A percentile compares a stretch with the other conserved stretches of the same genome.
phyloP scores from a whole-genome alignment of 805 yeast species.

The Suhomyces xylopsoci region DNA sequence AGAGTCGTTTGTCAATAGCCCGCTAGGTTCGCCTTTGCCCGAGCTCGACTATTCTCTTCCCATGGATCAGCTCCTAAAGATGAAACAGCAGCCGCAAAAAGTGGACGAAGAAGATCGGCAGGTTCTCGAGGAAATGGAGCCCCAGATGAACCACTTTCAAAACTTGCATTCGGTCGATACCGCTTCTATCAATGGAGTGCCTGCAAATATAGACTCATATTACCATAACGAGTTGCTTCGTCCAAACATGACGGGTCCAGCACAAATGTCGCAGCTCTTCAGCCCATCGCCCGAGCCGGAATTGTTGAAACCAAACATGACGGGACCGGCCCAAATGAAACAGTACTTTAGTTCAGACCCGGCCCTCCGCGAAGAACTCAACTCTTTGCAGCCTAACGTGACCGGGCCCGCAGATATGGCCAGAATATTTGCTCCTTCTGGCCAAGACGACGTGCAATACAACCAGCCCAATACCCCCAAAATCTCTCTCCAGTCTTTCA shows the following conservation, averaged over 20 bases:
- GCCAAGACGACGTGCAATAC: conserved; percentile 3
- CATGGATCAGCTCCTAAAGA: conserved; percentile 66
- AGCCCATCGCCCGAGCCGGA: conserved; percentile 21
- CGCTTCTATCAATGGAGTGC: conserved; percentile 68
- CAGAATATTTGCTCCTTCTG: conserved; percentile 21
- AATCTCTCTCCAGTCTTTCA: conserved; percentile 37
- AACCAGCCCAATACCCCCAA: conserved; percentile 18
- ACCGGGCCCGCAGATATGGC: conserved; percentile 38
- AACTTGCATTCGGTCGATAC: conserved; percentile 73
- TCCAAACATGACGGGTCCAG: conserved; percentile 49
- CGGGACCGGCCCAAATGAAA: conserved; percentile 45
- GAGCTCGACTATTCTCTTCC: conserved; percentile 62
- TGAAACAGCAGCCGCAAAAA: conserved; percentile 19
- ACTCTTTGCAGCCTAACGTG: conserved; percentile 24
- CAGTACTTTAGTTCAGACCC: conserved; percentile 10
- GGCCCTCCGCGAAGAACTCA: conserved; percentile 6
- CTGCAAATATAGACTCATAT: conserved; percentile 49
- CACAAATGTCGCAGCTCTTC: conserved; percentile 36
- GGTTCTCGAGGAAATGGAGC: conserved; percentile 69
- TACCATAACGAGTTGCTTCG: conserved; percentile 29
- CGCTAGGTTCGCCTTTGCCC: conserved; percentile 22
- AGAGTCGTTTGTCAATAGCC: conserved; percentile 15
- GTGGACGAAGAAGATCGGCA: conserved; percentile 63
- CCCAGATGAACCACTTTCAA: conserved; percentile 64
- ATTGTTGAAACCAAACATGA: conserved; percentile 41